phyloP scores from a whole-genome alignment of 2,329 filamentous ascomycete genomes.

The Sclerotinia trifoliorum region DNA sequence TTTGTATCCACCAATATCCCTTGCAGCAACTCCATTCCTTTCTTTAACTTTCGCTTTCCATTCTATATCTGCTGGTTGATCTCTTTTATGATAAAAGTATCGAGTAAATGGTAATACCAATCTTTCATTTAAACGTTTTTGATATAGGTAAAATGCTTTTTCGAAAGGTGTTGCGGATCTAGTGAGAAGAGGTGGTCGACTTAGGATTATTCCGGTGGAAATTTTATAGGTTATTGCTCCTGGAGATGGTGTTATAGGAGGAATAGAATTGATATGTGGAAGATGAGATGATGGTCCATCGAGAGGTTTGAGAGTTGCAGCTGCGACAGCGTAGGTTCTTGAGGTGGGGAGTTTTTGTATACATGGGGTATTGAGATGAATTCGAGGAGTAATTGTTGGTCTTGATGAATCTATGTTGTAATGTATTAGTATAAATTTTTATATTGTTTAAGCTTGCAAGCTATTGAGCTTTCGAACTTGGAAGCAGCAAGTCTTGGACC shows the following conservation, averaged over 20 bases:
- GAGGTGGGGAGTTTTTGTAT: slow-evolving; percentile 23
- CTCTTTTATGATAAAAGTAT: slow-evolving; percentile 92
- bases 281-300: slow-evolving; percentile 38
- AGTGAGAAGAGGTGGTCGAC: slow-evolving; percentile 83
- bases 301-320: slow-evolving; percentile 33
- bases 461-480: background rate
- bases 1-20: slow-evolving; percentile 83
- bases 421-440: background rate
- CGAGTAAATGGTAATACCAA: slow-evolving; percentile 82
- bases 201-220: slow-evolving; percentile 74
- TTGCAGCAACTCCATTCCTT: slow-evolving; percentile 69
- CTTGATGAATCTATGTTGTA: background rate
- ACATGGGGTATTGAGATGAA: background rate
- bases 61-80: slow-evolving; percentile 79
- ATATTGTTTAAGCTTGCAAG: background rate
- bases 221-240: slow-evolving; percentile 43
- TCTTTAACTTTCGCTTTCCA: slow-evolving; percentile 84
- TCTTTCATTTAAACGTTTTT: slow-evolving; percentile 93
- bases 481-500: background rate
- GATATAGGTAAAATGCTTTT: slow-evolving; percentile 92
- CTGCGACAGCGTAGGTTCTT: slow-evolving; percentile 36
- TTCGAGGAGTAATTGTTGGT: background rate
- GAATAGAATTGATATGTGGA: slow-evolving; percentile 39
- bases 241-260: slow-evolving; percentile 31
- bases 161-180: slow-evolving; percentile 84